Percentiles rank a stretch among this genome's conserved stretches.
phyloP scores from a whole-genome alignment of 2,329 filamentous ascomycete genomes.

The Cyphellophora europaea region DNA sequence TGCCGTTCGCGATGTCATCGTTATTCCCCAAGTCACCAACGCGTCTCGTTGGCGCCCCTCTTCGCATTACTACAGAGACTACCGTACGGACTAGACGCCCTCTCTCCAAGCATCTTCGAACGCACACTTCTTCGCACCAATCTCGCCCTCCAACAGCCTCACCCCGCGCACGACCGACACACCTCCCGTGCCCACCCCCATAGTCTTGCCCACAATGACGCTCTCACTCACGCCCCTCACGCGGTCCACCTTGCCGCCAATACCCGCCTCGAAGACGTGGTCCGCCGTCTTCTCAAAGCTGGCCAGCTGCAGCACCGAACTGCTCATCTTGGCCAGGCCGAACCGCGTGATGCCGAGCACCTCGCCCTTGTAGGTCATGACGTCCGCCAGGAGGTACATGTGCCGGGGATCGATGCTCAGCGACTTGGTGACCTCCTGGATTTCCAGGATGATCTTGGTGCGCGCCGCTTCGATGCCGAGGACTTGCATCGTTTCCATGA shows the following conservation, averaged over 20 bases:
- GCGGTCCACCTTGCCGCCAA: slow-evolving; percentile 79
- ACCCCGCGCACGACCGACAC: slow-evolving; percentile 80
- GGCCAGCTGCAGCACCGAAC: slow-evolving; percentile 85
- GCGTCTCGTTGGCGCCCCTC: no score
- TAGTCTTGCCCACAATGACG: slow-evolving; percentile 97
- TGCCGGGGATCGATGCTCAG: slow-evolving; percentile 97
- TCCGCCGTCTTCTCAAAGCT: slow-evolving; percentile 98
- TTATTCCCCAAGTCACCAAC: no score
- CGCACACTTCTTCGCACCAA: slow-evolving; percentile 46
- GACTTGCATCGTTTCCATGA: slow-evolving; percentile 80
- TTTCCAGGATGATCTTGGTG: slow-evolving; percentile 80
- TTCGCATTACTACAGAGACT: no score
- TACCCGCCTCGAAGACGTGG: slow-evolving; percentile 90
- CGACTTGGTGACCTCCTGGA: slow-evolving; percentile 76
- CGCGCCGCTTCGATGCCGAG: slow-evolving; percentile 93
- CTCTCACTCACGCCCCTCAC: slow-evolving; percentile 94
- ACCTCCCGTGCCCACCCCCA: slow-evolving; percentile 81
- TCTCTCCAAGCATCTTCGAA: slow-evolving; percentile 56
- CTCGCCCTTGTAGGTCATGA: slow-evolving; percentile 98
- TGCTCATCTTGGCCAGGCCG: slow-evolving; percentile 90
- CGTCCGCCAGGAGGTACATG: slow-evolving; percentile 93
- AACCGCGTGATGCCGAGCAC: slow-evolving; percentile 95
- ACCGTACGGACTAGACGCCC: no score
- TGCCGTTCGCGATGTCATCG: no score
- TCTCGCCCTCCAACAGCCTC: slow-evolving; percentile 53